A percentile compares a stretch with the other conserved stretches of the same genome.
Conservation (phyloP, 805 yeast genomes). For the Ogataea nonfermentans region DNA sequence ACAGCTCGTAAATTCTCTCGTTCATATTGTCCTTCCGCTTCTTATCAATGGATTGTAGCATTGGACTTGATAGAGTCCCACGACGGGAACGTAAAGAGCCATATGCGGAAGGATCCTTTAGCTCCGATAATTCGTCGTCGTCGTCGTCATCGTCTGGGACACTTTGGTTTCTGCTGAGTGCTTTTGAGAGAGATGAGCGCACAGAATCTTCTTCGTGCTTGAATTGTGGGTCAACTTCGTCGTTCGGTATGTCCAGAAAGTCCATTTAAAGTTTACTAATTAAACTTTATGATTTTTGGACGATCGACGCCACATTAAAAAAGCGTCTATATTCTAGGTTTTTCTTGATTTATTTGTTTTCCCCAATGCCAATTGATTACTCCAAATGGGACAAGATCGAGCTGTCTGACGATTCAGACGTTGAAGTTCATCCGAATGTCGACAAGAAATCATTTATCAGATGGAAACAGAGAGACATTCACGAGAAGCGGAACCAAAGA, state of each 20-base stretch:
- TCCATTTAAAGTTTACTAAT: slow-evolving; percentile 3
- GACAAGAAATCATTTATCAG: slow-evolving; percentile 88
- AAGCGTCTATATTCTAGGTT: slow-evolving; percentile 7
- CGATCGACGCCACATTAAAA: slow-evolving; percentile 1
- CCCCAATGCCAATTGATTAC: slow-evolving; percentile 64
- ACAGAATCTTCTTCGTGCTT: slow-evolving; percentile 9
- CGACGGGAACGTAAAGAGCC: slow-evolving; percentile 17
- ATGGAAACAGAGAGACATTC: slow-evolving; percentile 98
- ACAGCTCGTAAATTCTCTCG: slow-evolving; percentile 52
- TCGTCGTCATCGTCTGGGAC: slow-evolving; percentile 22
- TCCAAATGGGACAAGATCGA: slow-evolving; percentile 98
- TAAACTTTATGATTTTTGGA: neutral
- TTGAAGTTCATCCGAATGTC: slow-evolving; percentile 97
- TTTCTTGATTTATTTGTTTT: slow-evolving; percentile 5
- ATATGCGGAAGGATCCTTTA: slow-evolving; percentile 6
- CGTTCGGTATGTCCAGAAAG: slow-evolving; percentile 8
- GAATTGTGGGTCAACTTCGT: slow-evolving; percentile 11
- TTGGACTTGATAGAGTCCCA: slow-evolving; percentile 17
- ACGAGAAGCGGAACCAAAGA: slow-evolving; percentile 82
- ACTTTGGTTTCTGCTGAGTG: slow-evolving; percentile 14
- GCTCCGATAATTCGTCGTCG: slow-evolving; percentile 11
- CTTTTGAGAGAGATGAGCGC: slow-evolving; percentile 24
- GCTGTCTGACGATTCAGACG: slow-evolving; percentile 92
- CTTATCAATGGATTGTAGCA: slow-evolving; percentile 37
- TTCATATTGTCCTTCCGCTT: slow-evolving; percentile 57